Evolutionary conservation across 73 alveolate genomes (phyloP), one percentile per base, ranked within the genome.

Genomic region (Uronychia setigera): DNA sequence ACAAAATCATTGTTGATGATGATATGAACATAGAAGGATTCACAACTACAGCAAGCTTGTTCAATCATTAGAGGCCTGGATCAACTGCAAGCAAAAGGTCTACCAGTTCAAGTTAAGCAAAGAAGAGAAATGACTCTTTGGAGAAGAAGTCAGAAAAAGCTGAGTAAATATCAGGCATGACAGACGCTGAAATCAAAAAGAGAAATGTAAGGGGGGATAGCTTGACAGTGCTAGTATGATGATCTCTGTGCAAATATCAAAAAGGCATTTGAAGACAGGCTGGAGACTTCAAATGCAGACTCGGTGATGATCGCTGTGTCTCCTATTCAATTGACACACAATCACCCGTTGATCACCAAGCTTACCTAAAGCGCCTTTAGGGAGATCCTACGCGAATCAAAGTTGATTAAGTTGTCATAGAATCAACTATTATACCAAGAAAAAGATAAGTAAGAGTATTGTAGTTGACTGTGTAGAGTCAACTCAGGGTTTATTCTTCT

Each of bases 401-500:
- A n/a, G n/a, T n/a, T n/a, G n/a, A n/a, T n/a, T n/a, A n/a, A n/a
- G n/a, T n/a, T n/a, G n/a, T n/a, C n/a, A n/a, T n/a, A n/a, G n/a
- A n/a, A n/a, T n/a, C n/a, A n/a, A n/a, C n/a, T n/a, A n/a, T n/a
- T n/a, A n/a, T n/a, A n/a, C n/a, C n/a, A n/a, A n/a, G n/a, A n/a
- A n/a, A n/a, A n/a, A n/a, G n/a, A n/a, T n/a, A n/a, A n/a, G n/a
- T n/a, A n/a, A n/a, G n/a, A n/a, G n/a, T n/a, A n/a, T n/a, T n/a
- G n/a, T n/a, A n/a, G n/a, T n/a, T n/a, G n/a, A n/a, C n/a, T n/a
- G n/a, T n/a, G n/a, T n/a, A n/a, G n/a, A n/a, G n/a, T n/a, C n/a
- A n/a, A n/a, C n/a, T n/a, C n/a, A n/a, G n/a, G n/a, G n/a, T 89
- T 58, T 34, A 26, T 89, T 0, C 77, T 89, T 26, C 13, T 89